Evolutionary conservation across 306 rosid genomes (phyloP), one percentile per base, ranked within the genome.

Genomic region (Myrica gale): DNA sequence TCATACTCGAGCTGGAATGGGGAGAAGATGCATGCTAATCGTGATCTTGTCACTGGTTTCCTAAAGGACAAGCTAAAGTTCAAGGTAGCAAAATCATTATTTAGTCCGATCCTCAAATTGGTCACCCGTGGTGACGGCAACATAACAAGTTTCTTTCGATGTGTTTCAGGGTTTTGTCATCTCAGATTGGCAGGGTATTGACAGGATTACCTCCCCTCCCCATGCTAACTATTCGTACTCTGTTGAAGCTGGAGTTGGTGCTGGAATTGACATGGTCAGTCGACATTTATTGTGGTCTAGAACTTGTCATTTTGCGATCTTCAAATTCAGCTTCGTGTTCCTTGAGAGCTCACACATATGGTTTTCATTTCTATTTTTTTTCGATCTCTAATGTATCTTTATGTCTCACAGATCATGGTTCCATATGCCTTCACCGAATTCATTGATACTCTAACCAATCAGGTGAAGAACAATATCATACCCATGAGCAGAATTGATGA

Each of bases 1-100:
- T 90, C 96, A n/a, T 92, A 92, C 81, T 87, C 96, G 12, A 92
- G 96, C 87, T 90, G 90, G 97, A 90, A 92, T 47, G 96, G 94
- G 65, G n/a, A 74, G 78, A 87, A 69, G 82, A 92, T 92, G 96
- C 96, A 90, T 67, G 92, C 91, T 48, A 87, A 92, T 71, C 84
- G 58, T 60, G 89, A 87, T 66, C 96, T 90, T 54, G 78, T 90
- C 80, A 82, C 97, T 6, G 92, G 89, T 39, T 87, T 37, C 73
- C 96, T 90, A 69, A 89, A 90, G 86, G 69, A 83, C 85, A 86
- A 87, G 76, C 82, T 92, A 42, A 80, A 66, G 48, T 91, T 91
- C 78, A 87, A 84, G 96, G 96, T 90, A 84, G 57, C 54, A 66
- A 71, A 48, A 51, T 1, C 3, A n/a, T 65, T 44, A 6, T 71